Evolutionary conservation across 2,329 filamentous ascomycete genomes (phyloP).

Genomic region (Alternaria gansuensis): DNA sequence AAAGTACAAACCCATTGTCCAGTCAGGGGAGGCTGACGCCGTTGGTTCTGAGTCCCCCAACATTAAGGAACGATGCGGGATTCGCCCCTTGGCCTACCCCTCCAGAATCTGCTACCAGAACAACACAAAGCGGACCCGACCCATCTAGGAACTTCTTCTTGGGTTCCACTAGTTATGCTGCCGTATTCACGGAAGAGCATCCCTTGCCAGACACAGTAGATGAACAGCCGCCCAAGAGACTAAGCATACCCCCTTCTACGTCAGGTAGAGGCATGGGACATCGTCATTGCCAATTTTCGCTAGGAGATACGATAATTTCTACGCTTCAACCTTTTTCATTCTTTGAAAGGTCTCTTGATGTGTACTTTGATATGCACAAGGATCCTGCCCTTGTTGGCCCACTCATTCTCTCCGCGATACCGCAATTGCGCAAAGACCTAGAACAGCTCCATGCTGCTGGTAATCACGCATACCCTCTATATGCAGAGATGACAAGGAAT

Average conservation of each 20-base stretch:
- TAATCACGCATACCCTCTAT: conserved; percentile 33
- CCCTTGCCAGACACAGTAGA: conserved; percentile 44
- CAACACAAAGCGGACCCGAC: conserved; percentile 33
- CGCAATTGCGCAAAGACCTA: conserved; percentile 44
- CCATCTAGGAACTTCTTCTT: conserved; percentile 45
- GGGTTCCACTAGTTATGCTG: conserved; percentile 51
- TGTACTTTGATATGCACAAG: conserved; percentile 42
- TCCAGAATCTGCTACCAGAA: conserved; percentile 37
- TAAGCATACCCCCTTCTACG: conserved; percentile 35
- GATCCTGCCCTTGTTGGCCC: conserved; percentile 42
- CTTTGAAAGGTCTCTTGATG: conserved; percentile 39
- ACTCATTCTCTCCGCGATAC: conserved; percentile 43
- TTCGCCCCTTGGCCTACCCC: conserved; percentile 42
- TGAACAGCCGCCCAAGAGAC: conserved; percentile 41
- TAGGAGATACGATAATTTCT: conserved; percentile 42
- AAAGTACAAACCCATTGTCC: conserved; percentile 23
- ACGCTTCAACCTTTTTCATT: conserved; percentile 43
- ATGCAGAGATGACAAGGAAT: conserved; percentile 47
- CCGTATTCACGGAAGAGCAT: conserved; percentile 45
- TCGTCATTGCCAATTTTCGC: conserved; percentile 42
- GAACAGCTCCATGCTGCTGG: conserved; percentile 33
- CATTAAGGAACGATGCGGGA: conserved; percentile 39
- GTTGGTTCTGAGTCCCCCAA: conserved; percentile 41
- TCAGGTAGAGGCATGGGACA: conserved; percentile 33
- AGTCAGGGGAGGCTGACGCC: conserved; percentile 34